A percentile compares a stretch with the other conserved stretches of the same genome.
These are phyloP conservation scores for Mortierella sp. DNA, from an alignment of 371 early-diverging fungal species.

Conservation along the genomic window DNA sequence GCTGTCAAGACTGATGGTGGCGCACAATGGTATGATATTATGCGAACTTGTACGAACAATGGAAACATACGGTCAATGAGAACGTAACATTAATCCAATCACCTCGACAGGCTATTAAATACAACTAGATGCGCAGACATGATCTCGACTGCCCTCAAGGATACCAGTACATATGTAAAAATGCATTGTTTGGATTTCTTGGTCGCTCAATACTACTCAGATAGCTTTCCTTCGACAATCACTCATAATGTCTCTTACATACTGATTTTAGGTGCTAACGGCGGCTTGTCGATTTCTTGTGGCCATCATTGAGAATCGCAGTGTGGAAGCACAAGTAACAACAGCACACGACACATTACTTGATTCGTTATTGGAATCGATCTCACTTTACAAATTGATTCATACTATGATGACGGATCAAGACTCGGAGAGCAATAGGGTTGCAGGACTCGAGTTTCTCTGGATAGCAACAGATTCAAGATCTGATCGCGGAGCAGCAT, in stretches of 20 bases:
- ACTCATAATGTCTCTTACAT: background rate
- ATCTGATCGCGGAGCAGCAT: slow-evolving; percentile 40
- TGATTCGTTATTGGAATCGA: slow-evolving; percentile 41
- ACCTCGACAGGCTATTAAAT: slow-evolving; percentile 23
- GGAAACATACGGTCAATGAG: background rate
- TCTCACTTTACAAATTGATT: slow-evolving; percentile 41
- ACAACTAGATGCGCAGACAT: slow-evolving; percentile 31
- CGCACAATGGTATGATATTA: slow-evolving; percentile 53
- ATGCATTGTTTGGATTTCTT: background rate
- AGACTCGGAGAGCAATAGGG: slow-evolving; percentile 43
- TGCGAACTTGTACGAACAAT: too few relatives aligned
- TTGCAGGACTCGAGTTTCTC: slow-evolving; percentile 55
- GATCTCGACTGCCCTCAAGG: slow-evolving; percentile 47
- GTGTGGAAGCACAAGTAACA: slow-evolving; percentile 30
- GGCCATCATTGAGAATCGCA: slow-evolving; percentile 52
- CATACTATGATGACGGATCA: slow-evolving; percentile 53
- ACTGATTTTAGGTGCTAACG: slow-evolving; percentile 30
- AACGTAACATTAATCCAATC: background rate
- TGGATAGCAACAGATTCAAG: slow-evolving; percentile 48
- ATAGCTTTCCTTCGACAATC: background rate
- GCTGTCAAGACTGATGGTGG: slow-evolving; percentile 50
- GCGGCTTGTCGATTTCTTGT: slow-evolving; percentile 52
- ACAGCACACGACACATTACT: slow-evolving; percentile 50
- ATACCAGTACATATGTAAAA: slow-evolving; percentile 51
- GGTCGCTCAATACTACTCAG: background rate